A percentile compares a stretch with the other conserved stretches of the same genome.
Conservation (phyloP, 345 rosid species). For the Excoecaria agallocha region DNA sequence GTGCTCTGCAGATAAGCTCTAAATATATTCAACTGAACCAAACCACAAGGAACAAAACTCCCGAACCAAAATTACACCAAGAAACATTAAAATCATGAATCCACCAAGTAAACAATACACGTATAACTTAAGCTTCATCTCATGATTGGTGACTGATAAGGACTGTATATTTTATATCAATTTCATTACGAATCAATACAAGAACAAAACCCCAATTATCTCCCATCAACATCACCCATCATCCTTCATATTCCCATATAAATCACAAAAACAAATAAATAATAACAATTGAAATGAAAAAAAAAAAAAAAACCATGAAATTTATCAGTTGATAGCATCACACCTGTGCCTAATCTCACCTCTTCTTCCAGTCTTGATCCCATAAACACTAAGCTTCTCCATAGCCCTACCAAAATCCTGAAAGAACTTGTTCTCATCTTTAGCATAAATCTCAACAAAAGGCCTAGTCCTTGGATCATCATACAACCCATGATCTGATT, state of each 20-base stretch:
- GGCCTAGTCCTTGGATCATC: conserved; percentile 55
- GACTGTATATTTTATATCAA: conserved; percentile 27
- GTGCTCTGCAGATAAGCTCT: background rate
- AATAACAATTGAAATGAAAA: background rate
- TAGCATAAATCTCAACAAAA: conserved; percentile 69
- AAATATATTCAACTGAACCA: background rate
- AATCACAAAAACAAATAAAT: conserved; percentile 6
- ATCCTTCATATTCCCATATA: background rate
- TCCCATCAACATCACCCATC: conserved; percentile 8
- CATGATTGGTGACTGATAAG: conserved; percentile 18
- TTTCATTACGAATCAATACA: conserved; percentile 3
- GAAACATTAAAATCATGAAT: background rate
- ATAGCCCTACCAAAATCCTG: conserved; percentile 67
- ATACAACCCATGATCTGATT: conserved; percentile 70
- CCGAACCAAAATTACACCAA: background rate
- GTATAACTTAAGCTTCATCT: conserved; percentile 33
- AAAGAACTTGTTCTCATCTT: conserved; percentile 59
- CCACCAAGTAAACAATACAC: background rate
- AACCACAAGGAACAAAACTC: background rate
- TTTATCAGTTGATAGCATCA: conserved; percentile 65
- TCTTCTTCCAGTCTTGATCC: conserved; percentile 69
- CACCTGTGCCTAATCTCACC: conserved; percentile 95
- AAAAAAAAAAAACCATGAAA: background rate
- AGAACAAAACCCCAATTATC: conserved; percentile 14
- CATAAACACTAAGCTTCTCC: conserved; percentile 74